phyloP scores from a whole-genome alignment of 768 basidiomycete genomes.

The Leccinellum luteum region DNA sequence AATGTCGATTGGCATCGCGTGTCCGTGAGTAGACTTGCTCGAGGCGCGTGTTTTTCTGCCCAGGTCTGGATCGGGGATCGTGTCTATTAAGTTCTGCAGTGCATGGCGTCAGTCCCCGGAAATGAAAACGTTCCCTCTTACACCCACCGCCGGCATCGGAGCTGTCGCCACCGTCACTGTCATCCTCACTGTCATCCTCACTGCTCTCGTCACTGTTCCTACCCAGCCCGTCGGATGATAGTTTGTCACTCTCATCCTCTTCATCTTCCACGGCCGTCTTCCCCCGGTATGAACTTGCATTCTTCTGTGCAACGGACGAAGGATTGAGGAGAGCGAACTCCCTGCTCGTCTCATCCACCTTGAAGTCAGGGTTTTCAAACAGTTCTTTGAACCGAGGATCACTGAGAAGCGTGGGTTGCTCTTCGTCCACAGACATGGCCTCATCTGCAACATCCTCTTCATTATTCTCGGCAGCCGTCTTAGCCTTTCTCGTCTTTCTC shows the following conservation, averaged over 20 bases:
- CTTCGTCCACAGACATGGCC: slow-evolving; percentile 33
- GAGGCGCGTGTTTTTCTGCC: slow-evolving; percentile 45
- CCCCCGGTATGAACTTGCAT: slow-evolving; percentile 31
- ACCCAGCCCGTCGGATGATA: slow-evolving; percentile 56
- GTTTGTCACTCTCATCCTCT: slow-evolving; percentile 80
- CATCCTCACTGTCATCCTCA: slow-evolving; percentile 49
- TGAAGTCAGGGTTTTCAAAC: slow-evolving; percentile 89
- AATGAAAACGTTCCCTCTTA: slow-evolving; percentile 8
- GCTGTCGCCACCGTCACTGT: slow-evolving; percentile 44
- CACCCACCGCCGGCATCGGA: slow-evolving; percentile 56
- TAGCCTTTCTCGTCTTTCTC: slow-evolving; percentile 46
- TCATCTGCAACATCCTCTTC: slow-evolving; percentile 34
- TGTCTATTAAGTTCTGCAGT: slow-evolving; percentile 48
- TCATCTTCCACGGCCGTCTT: slow-evolving; percentile 89
- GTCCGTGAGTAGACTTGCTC: slow-evolving; percentile 45
- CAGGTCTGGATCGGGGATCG: slow-evolving; percentile 54
- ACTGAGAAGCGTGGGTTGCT: slow-evolving; percentile 53
- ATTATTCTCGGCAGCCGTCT: slow-evolving; percentile 33
- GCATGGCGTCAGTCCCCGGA: slow-evolving; percentile 12
- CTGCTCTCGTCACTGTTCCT: slow-evolving; percentile 41
- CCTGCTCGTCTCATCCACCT: slow-evolving; percentile 83
- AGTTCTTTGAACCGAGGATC: slow-evolving; percentile 90
- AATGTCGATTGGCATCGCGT: slow-evolving; percentile 40
- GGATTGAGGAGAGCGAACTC: slow-evolving; percentile 95
- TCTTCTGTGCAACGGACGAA: slow-evolving; percentile 63